These are phyloP conservation scores for Pseudoperonospora humuli DNA, from an alignment of 352 stramenopile genomes.

Conservation along the genomic window DNA sequence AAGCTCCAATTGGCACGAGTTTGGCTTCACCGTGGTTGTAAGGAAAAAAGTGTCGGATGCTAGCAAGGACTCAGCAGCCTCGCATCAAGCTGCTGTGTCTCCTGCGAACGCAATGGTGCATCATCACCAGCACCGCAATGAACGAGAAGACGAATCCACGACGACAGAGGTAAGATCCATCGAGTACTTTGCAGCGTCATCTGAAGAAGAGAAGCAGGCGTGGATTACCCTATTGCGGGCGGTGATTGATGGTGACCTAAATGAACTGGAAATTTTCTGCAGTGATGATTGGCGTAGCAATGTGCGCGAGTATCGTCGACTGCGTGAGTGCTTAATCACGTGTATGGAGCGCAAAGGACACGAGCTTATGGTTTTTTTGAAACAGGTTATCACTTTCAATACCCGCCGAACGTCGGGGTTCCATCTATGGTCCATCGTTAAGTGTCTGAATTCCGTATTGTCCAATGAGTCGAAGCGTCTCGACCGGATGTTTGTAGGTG, in stretches of 20 bases:
- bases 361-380: constrained; percentile 74
- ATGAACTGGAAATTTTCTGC: constrained; percentile 82
- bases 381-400: constrained; percentile 64
- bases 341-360: constrained; percentile 78
- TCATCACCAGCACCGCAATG: constrained; percentile 27
- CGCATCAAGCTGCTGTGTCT: constrained; percentile 8
- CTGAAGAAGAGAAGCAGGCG: constrained; percentile 49
- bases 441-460: constrained; percentile 64
- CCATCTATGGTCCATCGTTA: constrained; percentile 68
- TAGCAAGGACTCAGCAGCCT: constrained; percentile 10
- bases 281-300: constrained; percentile 87
- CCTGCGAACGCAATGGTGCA: constrained; percentile 26
- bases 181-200: constrained; percentile 69
- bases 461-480: constrained; percentile 78
- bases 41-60: constrained; percentile 42
- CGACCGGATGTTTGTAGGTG: constrained; percentile 76
- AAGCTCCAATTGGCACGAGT: constrained; percentile 62
- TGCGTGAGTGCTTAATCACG: constrained; percentile 74
- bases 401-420: constrained; percentile 56
- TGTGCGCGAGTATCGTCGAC: constrained; percentile 66
- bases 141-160: constrained; percentile 17
- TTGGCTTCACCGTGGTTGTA: constrained; percentile 61
- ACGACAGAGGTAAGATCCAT: constrained; percentile 35
- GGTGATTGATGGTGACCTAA: constrained; percentile 74
- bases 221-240: constrained; percentile 68